These are phyloP conservation scores for Mediolabrus comicus DNA, from an alignment of 108 stramenopile species.

Conservation along the genomic window DNA sequence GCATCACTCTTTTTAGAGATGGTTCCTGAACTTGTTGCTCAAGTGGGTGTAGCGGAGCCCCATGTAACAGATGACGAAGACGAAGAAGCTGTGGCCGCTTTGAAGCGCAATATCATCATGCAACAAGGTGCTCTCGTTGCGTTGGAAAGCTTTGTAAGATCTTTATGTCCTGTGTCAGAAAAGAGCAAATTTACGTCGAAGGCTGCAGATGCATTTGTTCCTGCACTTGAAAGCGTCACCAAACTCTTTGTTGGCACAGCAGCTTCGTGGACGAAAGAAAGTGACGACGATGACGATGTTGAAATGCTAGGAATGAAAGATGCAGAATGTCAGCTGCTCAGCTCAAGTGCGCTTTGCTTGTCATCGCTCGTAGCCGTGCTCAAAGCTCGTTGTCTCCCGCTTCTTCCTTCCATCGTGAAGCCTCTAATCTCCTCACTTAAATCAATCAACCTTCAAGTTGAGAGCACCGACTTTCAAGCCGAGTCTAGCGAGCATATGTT, in stretches of 20 bases:
- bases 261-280: constrained; percentile 28
- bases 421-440: constrained; percentile 50
- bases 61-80: constrained; percentile 8
- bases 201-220: constrained; percentile 39
- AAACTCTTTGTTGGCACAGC: constrained; percentile 29
- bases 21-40: constrained; percentile 63
- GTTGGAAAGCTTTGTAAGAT: constrained; percentile 61
- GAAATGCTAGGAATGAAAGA: constrained; percentile 17
- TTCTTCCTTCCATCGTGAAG: constrained; percentile 64
- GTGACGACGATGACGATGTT: constrained; percentile 2
- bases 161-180: constrained; percentile 40
- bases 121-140: constrained; percentile 71
- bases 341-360: constrained; percentile 57
- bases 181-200: constrained; percentile 22
- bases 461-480: constrained; percentile 3
- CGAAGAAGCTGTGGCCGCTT: constrained; percentile 16
- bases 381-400: constrained; percentile 59
- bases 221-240: constrained; percentile 39
- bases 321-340: constrained; percentile 47
- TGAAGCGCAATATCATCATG: constrained; percentile 37
- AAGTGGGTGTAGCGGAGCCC: constrained; percentile 8
- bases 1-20: constrained; percentile 72
- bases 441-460: constrained; percentile 32
- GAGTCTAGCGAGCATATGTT: constrained; percentile 36
- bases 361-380: constrained; percentile 60